These are phyloP conservation scores for Giardia duodenalis DNA, from an alignment of 208 protist species.

Conservation along the genomic window DNA sequence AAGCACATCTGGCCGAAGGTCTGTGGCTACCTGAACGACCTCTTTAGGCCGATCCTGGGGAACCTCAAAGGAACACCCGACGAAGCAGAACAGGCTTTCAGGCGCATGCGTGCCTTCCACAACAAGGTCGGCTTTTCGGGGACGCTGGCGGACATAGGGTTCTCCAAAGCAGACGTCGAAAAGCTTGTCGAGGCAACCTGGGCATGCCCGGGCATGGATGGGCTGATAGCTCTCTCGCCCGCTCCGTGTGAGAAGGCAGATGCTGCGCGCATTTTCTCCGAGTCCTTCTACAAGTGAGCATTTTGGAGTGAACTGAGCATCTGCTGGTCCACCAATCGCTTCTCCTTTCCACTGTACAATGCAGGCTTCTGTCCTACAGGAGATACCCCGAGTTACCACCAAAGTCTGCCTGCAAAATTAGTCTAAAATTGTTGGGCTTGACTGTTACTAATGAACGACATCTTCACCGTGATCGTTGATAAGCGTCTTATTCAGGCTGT, in stretches of 20 bases:
- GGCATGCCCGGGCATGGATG: constrained; percentile 30
- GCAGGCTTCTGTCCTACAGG: too few relatives aligned
- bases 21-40: neutral
- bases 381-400: too few relatives aligned
- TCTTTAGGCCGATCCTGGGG: constrained; percentile 35
- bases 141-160: constrained; percentile 30
- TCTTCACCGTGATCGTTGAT: too few relatives aligned
- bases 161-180: constrained; percentile 30
- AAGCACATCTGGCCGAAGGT: constrained; percentile 8
- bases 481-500: neutral
- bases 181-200: constrained; percentile 19
- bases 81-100: constrained; percentile 23
- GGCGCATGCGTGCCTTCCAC: constrained; percentile 22
- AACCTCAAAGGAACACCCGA: constrained; percentile 26
- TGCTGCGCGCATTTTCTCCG: neutral
- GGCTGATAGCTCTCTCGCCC: constrained; percentile 23
- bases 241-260: neutral
- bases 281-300: constrained; percentile 20
- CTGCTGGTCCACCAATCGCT: too few relatives aligned
- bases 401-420: too few relatives aligned
- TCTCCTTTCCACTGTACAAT: too few relatives aligned
- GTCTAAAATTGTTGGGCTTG: too few relatives aligned
- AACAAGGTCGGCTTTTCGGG: constrained; percentile 31
- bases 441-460: too few relatives aligned
- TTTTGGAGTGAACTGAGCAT: too few relatives aligned